Evolutionary conservation across 768 basidiomycete species (phyloP), one percentile per base, ranked within the genome.

Genomic region (Hortiboletus flavorubellus): DNA sequence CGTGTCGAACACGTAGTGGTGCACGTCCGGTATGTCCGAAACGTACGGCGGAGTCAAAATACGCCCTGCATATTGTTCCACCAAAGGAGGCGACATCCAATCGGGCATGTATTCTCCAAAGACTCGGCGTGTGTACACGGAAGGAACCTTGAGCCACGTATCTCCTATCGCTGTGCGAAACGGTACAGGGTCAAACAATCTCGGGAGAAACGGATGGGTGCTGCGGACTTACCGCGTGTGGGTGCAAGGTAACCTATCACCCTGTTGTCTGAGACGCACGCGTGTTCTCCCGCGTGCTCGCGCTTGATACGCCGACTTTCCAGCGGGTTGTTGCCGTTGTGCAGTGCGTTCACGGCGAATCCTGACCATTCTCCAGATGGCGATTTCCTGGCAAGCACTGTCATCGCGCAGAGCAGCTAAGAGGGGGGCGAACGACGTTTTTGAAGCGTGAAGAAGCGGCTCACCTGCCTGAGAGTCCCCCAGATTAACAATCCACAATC

Each of bases 21-120:
- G 63, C 23, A 76, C 72, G 50, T 79, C 79, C 18, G 78, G 74
- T 16, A 66, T 45, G 58, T 60, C 64, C 30, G 76, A 79, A 10
- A 80, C 68, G 61, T 80, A 80, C 15, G 78, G 78, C 18, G 80
- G 79, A 2, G 77, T 78, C 58, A 67, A 61, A 42, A 76, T 69
- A 44, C 78, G 78, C 35, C 49, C 39, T 1, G 68, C 66, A 30
- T 73, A 73, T 18, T 61, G 60, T 46, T 35, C 57, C 38, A 61
- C 54, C 43, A 56, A 51, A 15, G 31, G 42, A 5, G 61, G 57
- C 4, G 62, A 29, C 18, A 67, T 55, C 64, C 65, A 73, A 33
- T 70, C 67, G 7, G 66, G 55, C 10, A 51, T 38, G 45, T 62
- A 49, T 49, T 53, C 56, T 11, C 56, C 64, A 49, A 75, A 75